Evolutionary conservation across 352 stramenopile genomes (phyloP).

Genomic region (Globisporangium polare): DNA sequence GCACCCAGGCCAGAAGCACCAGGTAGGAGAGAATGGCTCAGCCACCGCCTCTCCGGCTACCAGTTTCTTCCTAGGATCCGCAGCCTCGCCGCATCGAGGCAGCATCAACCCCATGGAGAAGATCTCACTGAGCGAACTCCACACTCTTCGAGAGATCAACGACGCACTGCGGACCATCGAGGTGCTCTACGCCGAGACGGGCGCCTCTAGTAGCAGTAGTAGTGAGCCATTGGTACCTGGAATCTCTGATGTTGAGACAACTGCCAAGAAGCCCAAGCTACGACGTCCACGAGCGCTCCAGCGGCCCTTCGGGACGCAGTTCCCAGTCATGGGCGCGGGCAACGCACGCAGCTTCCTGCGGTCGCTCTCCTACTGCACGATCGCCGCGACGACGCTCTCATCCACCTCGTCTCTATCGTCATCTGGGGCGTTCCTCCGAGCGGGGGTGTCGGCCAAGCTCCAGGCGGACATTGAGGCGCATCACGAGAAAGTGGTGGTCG

Average conservation of each 20-base stretch:
- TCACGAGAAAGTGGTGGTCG: not conserved
- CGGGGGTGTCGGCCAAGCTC: slow-evolving; percentile 2
- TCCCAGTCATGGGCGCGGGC: slow-evolving; percentile 13
- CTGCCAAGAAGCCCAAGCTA: not conserved
- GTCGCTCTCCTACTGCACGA: slow-evolving; percentile 40
- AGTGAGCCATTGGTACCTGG: not conserved
- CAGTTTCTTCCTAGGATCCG: slow-evolving; percentile 6
- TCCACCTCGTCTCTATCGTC: not conserved
- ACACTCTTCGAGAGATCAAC: slow-evolving; percentile 36
- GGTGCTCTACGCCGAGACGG: slow-evolving; percentile 32
- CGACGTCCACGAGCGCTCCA: not conserved
- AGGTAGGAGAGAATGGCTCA: not conserved
- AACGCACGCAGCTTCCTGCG: slow-evolving; percentile 22
- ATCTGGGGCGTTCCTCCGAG: slow-evolving; percentile 16
- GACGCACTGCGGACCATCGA: slow-evolving; percentile 30
- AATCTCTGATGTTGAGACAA: not conserved
- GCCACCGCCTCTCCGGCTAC: not conserved
- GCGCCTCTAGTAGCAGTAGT: slow-evolving; percentile 7
- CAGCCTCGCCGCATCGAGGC: not conserved
- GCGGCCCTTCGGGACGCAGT: slow-evolving; percentile 25
- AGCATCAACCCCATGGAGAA: slow-evolving; percentile 25
- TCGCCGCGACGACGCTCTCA: slow-evolving; percentile 22
- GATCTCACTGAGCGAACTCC: slow-evolving; percentile 31
- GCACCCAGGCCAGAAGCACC: not conserved
- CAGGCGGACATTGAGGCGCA: slow-evolving; percentile 1